Conservation (phyloP, 1,139 yeast genomes). For the Hansenula anomala region DNA sequence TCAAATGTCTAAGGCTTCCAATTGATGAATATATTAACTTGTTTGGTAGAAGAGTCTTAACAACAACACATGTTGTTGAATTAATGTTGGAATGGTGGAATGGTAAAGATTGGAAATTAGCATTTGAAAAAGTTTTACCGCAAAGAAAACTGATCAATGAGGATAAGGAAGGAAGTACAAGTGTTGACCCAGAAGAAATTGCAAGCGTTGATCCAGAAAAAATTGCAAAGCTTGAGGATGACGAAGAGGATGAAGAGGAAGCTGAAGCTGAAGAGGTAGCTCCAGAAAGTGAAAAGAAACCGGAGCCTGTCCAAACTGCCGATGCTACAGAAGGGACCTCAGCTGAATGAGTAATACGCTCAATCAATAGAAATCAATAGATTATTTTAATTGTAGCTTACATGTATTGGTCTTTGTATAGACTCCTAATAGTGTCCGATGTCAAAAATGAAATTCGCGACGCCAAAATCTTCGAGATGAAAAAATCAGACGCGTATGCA, state of each 20-base stretch:
- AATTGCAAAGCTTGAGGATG: conserved; percentile 14
- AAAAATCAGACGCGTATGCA: too few relatives aligned
- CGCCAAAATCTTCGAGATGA: too few relatives aligned
- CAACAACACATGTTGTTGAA: conserved; percentile 93
- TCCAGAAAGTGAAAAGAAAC: not conserved
- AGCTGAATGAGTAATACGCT: too few relatives aligned
- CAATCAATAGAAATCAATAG: too few relatives aligned
- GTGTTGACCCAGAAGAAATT: conserved; percentile 3
- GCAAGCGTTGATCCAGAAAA: conserved; percentile 26
- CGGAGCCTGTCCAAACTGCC: too few relatives aligned
- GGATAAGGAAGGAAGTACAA: conserved; percentile 7
- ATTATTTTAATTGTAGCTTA: too few relatives aligned
- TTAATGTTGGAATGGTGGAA: conserved; percentile 80
- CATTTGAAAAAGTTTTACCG: conserved; percentile 84
- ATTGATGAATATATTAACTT: conserved; percentile 80
- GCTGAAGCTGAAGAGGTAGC: not conserved
- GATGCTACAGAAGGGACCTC: too few relatives aligned
- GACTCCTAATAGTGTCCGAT: too few relatives aligned
- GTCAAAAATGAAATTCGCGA: too few relatives aligned
- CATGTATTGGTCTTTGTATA: too few relatives aligned
- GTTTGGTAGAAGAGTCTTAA: conserved; percentile 83
- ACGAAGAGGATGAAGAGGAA: conserved; percentile 23
- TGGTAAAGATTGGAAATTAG: conserved; percentile 70
- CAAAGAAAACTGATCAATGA: conserved; percentile 53
- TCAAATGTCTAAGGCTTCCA: conserved; percentile 76